Evolutionary conservation across 2,329 filamentous ascomycete species (phyloP).

Genomic region (Fonsecaea monophora): DNA sequence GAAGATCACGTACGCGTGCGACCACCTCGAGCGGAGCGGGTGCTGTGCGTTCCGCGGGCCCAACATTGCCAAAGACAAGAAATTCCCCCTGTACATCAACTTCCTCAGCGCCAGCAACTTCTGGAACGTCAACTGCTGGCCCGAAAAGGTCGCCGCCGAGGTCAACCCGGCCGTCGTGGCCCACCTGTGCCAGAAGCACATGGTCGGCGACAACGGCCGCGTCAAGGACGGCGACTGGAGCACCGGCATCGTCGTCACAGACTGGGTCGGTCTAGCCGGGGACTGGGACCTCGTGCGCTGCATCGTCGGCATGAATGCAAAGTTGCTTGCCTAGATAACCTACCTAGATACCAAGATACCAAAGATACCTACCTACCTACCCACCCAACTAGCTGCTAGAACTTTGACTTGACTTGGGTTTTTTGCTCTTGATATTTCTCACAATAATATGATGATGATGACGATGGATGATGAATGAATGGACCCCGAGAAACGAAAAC

Average conservation of each 20-base stretch:
- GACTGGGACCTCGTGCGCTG: constrained; percentile 91
- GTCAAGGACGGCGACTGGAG: constrained; percentile 69
- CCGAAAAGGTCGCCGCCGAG: constrained; percentile 85
- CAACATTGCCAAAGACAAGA: constrained; percentile 40
- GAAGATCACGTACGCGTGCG: constrained; percentile 76
- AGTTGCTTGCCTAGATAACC: constrained; percentile 44
- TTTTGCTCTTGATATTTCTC: too few relatives aligned
- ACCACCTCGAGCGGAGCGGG: constrained; percentile 72
- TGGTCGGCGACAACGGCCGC: constrained; percentile 42
- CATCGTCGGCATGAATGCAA: constrained; percentile 90
- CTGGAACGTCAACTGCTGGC: constrained; percentile 91
- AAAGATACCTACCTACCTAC: too few relatives aligned
- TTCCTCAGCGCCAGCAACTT: constrained; percentile 93
- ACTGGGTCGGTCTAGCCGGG: constrained; percentile 86
- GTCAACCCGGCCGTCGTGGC: constrained; percentile 78
- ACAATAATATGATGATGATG: too few relatives aligned
- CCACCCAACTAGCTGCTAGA: too few relatives aligned
- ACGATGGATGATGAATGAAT: too few relatives aligned
- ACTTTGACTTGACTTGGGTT: too few relatives aligned
- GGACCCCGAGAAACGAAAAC: too few relatives aligned
- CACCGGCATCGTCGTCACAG: constrained; percentile 88
- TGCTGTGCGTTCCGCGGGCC: constrained; percentile 55
- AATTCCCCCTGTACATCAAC: constrained; percentile 80
- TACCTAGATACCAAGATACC: too few relatives aligned
- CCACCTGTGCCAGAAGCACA: constrained; percentile 63